Percentiles rank a stretch among this genome's conserved stretches.
phyloP scores from a whole-genome alignment of 2,329 filamentous ascomycete genomes.

The Chalaropsis thielavioides region DNA sequence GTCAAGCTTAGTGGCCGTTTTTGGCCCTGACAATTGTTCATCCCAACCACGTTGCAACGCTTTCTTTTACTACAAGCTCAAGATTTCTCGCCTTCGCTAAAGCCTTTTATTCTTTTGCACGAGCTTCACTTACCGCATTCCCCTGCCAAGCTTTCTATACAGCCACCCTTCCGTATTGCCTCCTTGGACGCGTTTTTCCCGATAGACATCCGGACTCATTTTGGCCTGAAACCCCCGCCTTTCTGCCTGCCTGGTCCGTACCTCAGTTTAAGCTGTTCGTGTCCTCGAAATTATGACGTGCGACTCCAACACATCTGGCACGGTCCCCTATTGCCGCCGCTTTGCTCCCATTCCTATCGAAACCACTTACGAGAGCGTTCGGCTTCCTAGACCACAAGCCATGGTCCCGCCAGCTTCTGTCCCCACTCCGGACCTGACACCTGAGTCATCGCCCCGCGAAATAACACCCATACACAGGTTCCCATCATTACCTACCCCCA shows the following conservation, averaged over 20 bases:
- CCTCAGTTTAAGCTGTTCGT: too few species aligned
- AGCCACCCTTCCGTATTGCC: not conserved
- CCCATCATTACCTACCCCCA: not conserved
- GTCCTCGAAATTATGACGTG: constrained; percentile 16
- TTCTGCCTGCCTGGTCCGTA: too few species aligned
- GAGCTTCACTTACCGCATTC: not conserved
- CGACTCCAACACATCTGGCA: not conserved
- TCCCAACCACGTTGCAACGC: not conserved
- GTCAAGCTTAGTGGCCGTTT: constrained; percentile 6
- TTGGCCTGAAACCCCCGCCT: too few species aligned
- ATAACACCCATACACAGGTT: not conserved
- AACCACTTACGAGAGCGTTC: constrained; percentile 49
- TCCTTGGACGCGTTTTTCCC: not conserved
- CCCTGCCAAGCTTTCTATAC: not conserved
- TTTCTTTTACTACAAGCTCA: not conserved
- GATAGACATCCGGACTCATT: not conserved
- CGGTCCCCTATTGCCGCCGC: constrained; percentile 34
- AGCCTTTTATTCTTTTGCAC: not conserved
- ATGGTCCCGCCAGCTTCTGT: constrained; percentile 24
- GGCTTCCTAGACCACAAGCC: constrained; percentile 23
- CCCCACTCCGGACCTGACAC: constrained; percentile 44
- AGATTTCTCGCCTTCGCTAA: not conserved
- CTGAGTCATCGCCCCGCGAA: constrained; percentile 35
- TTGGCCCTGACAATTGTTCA: constrained; percentile 6
- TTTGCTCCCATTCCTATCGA: constrained; percentile 60